These are phyloP conservation scores for Phaeosphaeria sp. DNA, from an alignment of 2,329 filamentous ascomycete genomes.

Conservation along the genomic window DNA sequence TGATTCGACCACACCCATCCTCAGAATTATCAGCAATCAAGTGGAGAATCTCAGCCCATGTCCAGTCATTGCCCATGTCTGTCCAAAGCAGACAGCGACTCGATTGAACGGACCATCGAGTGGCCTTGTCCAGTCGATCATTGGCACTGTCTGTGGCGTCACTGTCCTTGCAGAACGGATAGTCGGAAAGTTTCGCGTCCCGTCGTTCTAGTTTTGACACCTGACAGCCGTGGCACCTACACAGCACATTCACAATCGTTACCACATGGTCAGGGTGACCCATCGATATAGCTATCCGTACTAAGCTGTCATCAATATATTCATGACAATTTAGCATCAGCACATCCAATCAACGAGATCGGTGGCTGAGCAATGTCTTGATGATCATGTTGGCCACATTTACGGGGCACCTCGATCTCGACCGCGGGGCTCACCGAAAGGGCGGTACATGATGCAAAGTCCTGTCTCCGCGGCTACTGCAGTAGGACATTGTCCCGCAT, in stretches of 20 bases:
- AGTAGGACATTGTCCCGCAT: background rate
- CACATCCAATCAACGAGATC: background rate
- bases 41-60: slow-evolving; percentile 10
- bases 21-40: slow-evolving; percentile 11
- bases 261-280: slow-evolving; percentile 1
- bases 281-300: background rate
- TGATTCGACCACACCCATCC: slow-evolving; percentile 26
- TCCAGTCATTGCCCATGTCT: slow-evolving; percentile 4
- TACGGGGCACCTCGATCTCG: background rate
- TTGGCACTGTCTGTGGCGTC: slow-evolving; percentile 3
- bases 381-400: background rate
- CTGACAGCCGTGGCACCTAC: background rate
- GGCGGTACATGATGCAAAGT: background rate
- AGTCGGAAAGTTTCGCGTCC: slow-evolving; percentile 7
- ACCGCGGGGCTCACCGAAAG: background rate
- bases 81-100: slow-evolving; percentile 8
- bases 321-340: background rate
- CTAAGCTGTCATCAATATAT: slow-evolving; percentile 1
- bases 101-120: slow-evolving; percentile 7
- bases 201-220: slow-evolving; percentile 31
- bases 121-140: background rate
- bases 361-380: background rate
- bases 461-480: background rate
- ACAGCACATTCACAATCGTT: slow-evolving; percentile 1
- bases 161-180: background rate